Evolutionary conservation across 495 filamentous ascomycete species (phyloP).

Genomic region (Hypomontagnella submonticulosa): DNA sequence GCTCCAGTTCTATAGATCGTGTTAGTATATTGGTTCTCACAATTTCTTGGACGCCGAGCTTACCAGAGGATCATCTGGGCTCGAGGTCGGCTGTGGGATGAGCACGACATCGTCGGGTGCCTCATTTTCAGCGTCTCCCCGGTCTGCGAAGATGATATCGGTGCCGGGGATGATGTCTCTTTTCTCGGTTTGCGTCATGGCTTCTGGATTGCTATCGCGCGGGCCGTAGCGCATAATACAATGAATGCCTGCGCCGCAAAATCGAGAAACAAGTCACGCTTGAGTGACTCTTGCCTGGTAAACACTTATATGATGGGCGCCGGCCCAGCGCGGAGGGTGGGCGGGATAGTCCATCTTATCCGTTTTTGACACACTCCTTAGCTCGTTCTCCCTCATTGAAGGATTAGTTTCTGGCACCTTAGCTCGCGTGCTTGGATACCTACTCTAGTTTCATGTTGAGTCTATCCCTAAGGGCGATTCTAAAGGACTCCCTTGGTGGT

Average conservation of each 20-base stretch:
- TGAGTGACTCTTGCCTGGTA: not conserved
- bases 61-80: constrained; percentile 64
- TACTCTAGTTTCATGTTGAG: constrained; percentile 6
- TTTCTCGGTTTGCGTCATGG: constrained; percentile 25
- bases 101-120: constrained; percentile 51
- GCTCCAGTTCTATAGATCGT: constrained; percentile 46
- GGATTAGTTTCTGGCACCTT: not conserved
- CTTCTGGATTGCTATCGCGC: constrained; percentile 2
- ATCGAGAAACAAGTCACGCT: not conserved
- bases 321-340: not conserved
- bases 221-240: not conserved
- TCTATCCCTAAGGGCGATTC: constrained; percentile 1
- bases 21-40: not conserved
- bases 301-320: not conserved
- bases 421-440: not conserved
- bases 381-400: not conserved
- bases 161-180: constrained; percentile 44
- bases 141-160: constrained; percentile 39
- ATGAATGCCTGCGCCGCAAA: not conserved
- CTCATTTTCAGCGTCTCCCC: constrained; percentile 4
- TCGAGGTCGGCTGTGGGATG: constrained; percentile 63
- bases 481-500: too few species aligned
- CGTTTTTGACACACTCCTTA: not conserved
- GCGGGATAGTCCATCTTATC: constrained; percentile 15
- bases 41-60: not conserved